Evolutionary conservation across 371 early-diverging fungal genomes (phyloP).

Genomic region (Apophysomyces ossiformis): DNA sequence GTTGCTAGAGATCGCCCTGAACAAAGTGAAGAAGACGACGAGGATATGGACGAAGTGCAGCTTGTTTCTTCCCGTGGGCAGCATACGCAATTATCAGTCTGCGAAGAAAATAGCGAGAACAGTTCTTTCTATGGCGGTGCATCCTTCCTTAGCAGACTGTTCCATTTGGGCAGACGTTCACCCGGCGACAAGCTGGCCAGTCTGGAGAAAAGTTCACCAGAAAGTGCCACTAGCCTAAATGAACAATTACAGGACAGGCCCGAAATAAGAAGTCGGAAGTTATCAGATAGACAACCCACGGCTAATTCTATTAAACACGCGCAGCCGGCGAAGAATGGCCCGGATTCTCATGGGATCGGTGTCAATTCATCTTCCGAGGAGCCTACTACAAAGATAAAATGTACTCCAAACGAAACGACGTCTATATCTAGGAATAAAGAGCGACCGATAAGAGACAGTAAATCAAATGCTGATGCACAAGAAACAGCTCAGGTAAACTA

Average conservation of each 20-base stretch:
- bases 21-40: background rate
- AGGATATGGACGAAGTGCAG: slow-evolving; percentile 10
- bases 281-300: too few species aligned
- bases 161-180: background rate
- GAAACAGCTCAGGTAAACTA: too few species aligned
- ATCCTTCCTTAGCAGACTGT: background rate
- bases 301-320: too few species aligned
- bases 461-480: background rate
- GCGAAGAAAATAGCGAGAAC: background rate
- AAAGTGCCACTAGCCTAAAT: background rate
- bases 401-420: too few species aligned
- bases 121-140: background rate
- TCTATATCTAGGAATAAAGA: too few species aligned
- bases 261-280: background rate
- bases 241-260: background rate
- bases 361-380: too few species aligned
- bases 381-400: too few species aligned
- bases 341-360: too few species aligned
- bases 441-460: background rate
- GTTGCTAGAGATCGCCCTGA: too few species aligned
- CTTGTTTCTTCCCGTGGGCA: slow-evolving; percentile 1
- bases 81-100: background rate
- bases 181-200: background rate
- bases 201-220: background rate
- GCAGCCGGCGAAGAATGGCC: too few species aligned